A percentile compares a stretch with the other conserved stretches of the same genome.
These are phyloP conservation scores for Volvariella volvacea DNA, from an alignment of 1,284 basidiomycete species.

Conservation along the genomic window DNA sequence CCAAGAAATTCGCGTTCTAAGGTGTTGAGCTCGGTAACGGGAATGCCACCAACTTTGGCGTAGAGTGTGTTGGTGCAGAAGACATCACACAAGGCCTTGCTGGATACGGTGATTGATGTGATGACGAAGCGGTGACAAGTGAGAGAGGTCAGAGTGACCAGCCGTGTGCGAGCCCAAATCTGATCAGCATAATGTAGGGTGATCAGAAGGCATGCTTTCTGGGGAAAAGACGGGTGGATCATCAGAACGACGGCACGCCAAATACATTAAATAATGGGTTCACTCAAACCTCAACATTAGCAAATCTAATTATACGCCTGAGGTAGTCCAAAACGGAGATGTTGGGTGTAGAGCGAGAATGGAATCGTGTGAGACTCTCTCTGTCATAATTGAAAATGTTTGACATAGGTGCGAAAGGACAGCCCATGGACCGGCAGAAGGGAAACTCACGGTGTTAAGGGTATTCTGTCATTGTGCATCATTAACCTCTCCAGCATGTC, in stretches of 20 bases:
- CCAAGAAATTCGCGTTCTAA: slow-evolving; percentile 89
- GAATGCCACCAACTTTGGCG: slow-evolving; percentile 91
- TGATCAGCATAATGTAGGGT: slow-evolving; percentile 93
- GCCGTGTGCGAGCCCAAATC: slow-evolving; percentile 79
- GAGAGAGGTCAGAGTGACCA: slow-evolving; percentile 87
- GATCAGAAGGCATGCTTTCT: slow-evolving; percentile 87
- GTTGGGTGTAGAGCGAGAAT: slow-evolving; percentile 81
- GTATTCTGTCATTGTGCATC: slow-evolving; percentile 90
- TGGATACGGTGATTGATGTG: slow-evolving; percentile 79
- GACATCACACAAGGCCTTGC: slow-evolving; percentile 88
- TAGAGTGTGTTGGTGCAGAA: slow-evolving; percentile 92
- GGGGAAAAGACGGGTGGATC: slow-evolving; percentile 10
- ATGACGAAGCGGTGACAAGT: slow-evolving; percentile 96
- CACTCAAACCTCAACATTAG: slow-evolving; percentile 78
- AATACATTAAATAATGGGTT: background rate
- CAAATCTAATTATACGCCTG: slow-evolving; percentile 85
- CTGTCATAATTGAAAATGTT: slow-evolving; percentile 31
- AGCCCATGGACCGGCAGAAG: slow-evolving; percentile 5
- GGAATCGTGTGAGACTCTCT: slow-evolving; percentile 86
- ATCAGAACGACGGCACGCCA: slow-evolving; percentile 5
- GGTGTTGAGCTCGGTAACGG: slow-evolving; percentile 82
- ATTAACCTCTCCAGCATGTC: slow-evolving; percentile 93
- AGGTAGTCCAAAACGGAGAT: slow-evolving; percentile 89
- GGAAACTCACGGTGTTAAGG: slow-evolving; percentile 64
- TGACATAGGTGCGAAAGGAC: slow-evolving; percentile 8